Base-by-base conservation (phyloP, 2,329 filamentous ascomycete genomes). In the Fusarium camptoceras region DNA sequence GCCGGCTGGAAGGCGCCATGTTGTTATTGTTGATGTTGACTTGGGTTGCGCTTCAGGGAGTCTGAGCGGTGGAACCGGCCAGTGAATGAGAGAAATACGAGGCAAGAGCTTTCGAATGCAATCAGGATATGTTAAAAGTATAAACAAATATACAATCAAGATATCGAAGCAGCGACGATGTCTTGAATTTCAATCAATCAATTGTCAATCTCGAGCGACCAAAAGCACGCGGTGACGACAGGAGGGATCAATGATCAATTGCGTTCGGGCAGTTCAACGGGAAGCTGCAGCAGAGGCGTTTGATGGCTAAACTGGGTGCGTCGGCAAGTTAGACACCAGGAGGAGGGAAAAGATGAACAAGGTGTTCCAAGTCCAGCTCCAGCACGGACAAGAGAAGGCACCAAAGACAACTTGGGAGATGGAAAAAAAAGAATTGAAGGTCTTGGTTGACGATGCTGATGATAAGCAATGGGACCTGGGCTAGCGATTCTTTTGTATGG, bases 1-100 rank as follows among this genome's bases (percentile, higher is more conserved):
- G 81, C 79, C 79, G 78, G 72, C 79, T 82, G 71, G 85, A 83
- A 80, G 85, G 84, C 71, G 84, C 83, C 86, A 87, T 88, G 75
- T 75, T 76, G 68, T 72, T 71, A 37, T 49, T 64, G 59, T 64
- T 64, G 49, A 64, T 64, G 22, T 44, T 76, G 72, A 73, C 73
- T 74, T 73, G 69, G 59, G 59, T 74, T 73, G 69, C 60, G 58
- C 64, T 74, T 73, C 60, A 65, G 31, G 53, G 61, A 64, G 53
- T 47, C 42, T 37, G 43, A 54, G 68, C 42, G 39, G 51, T 25
- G 51, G 50, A 49, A 59, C 63, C 63, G 59, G 68, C 50, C 50
- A 47, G 37, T 48, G 24, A 20, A 37, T 34, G 28, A 22, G n/a
- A 27, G n/a, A 20, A 41, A 56, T 42, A 41, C 18, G 59, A 53